Percentiles rank a stretch among this genome's conserved stretches.
Evolutionary conservation across 805 yeast genomes (phyloP).

Genomic region (Starmerella stigmatis): DNA sequence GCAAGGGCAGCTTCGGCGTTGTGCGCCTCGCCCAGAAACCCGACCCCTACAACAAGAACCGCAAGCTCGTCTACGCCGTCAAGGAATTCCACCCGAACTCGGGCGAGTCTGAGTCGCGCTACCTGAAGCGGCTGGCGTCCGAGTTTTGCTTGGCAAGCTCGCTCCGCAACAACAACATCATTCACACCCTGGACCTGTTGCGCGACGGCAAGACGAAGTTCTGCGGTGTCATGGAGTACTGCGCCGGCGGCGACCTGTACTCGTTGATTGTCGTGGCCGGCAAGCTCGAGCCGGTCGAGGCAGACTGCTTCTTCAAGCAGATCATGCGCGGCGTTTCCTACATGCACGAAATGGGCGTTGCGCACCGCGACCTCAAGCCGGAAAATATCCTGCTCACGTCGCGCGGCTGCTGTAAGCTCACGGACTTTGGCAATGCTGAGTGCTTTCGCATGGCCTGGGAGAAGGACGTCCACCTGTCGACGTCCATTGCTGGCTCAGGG

Average conservation of each 20-base stretch:
- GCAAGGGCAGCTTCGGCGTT: constrained; percentile 86
- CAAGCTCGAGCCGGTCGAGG: constrained; percentile 49
- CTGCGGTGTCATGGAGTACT: constrained; percentile 88
- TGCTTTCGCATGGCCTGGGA: constrained; percentile 88
- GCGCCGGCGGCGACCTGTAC: constrained; percentile 76
- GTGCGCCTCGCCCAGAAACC: constrained; percentile 70
- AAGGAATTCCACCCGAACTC: constrained; percentile 57
- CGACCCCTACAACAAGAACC: constrained; percentile 32
- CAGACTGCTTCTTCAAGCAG: constrained; percentile 84
- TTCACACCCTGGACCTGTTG: constrained; percentile 67
- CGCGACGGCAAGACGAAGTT: constrained; percentile 56
- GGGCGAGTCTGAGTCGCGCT: constrained; percentile 46
- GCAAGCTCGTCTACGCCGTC: constrained; percentile 49
- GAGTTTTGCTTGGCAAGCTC: constrained; percentile 81
- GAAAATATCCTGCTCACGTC: constrained; percentile 66
- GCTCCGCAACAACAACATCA: constrained; percentile 62
- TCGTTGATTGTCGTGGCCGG: constrained; percentile 45
- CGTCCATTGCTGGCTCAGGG: constrained; percentile 72
- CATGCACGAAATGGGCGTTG: constrained; percentile 82
- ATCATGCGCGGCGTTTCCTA: constrained; percentile 67
- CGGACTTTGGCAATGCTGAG: constrained; percentile 85
- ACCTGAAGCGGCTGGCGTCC: constrained; percentile 63
- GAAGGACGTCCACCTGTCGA: constrained; percentile 48
- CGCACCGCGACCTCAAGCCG: constrained; percentile 88
- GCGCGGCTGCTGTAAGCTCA: constrained; percentile 53